These are phyloP conservation scores for Malassezia cuniculi DNA, from an alignment of 1,284 basidiomycete species.

Conservation along the genomic window DNA sequence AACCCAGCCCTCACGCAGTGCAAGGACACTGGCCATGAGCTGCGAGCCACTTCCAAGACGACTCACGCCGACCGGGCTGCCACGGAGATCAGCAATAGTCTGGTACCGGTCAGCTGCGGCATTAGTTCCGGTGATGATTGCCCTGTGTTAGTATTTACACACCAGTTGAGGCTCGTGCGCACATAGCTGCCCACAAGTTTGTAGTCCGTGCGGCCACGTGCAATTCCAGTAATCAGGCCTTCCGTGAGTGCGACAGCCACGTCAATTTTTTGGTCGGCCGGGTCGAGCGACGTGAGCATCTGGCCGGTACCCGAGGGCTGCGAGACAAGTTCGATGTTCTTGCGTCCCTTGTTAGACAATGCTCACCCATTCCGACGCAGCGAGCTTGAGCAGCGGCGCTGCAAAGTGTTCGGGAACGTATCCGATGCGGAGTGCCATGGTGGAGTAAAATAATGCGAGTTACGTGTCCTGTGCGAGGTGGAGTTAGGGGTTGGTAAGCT, in stretches of 20 bases:
- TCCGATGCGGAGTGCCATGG: constrained; percentile 24
- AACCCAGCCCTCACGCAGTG: constrained; percentile 52
- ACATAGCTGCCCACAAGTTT: constrained; percentile 89
- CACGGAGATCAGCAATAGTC: constrained; percentile 62
- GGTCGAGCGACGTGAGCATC: constrained; percentile 35
- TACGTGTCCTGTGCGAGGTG: no score
- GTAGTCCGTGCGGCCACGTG: constrained; percentile 65
- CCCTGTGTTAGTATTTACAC: constrained; percentile 51
- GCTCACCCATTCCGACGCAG: constrained; percentile 26
- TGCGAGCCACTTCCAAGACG: constrained; percentile 74
- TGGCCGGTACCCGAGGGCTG: constrained; percentile 40
- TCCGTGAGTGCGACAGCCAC: constrained; percentile 72
- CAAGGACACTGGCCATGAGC: constrained; percentile 91
- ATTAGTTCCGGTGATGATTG: constrained; percentile 74
- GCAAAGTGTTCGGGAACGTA: constrained; percentile 42
- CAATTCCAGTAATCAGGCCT: constrained; percentile 80
- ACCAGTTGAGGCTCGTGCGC: constrained; percentile 45
- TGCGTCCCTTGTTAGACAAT: constrained; percentile 14
- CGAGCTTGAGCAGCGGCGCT: constrained; percentile 30
- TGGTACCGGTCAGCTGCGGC: constrained; percentile 51
- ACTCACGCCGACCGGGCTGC: constrained; percentile 76
- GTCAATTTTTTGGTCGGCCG: constrained; percentile 31
- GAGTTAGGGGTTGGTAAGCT: no score
- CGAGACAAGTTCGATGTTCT: constrained; percentile 27
- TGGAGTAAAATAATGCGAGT: background rate